phyloP scores from a whole-genome alignment of 768 basidiomycete genomes.

The Mycena vulgaris region DNA sequence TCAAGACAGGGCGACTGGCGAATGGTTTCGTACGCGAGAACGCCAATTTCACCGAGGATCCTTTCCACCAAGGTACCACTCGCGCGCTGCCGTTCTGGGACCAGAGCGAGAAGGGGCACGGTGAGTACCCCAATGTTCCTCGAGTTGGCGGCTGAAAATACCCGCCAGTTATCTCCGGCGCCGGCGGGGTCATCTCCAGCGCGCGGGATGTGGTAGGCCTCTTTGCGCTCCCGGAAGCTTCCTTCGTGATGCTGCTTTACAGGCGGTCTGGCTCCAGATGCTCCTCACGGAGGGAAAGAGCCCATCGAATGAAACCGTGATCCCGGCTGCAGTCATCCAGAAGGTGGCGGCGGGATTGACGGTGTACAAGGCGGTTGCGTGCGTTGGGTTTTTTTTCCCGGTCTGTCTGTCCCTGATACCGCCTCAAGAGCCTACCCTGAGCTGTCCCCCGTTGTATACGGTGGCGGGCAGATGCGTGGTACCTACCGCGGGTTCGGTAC shows the following conservation, averaged over 20 bases:
- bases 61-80: neutral
- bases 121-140: too few species aligned
- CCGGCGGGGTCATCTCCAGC: neutral
- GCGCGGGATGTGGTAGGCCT: neutral
- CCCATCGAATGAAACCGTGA: conserved; percentile 41
- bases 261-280: conserved; percentile 49
- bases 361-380: conserved; percentile 38
- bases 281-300: conserved; percentile 46
- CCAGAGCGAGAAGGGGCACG: too few species aligned
- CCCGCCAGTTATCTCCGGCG: too few species aligned
- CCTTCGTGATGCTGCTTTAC: neutral
- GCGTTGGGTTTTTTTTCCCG: neutral
- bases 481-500: conserved; percentile 47
- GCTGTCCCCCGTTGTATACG: conserved; percentile 43
- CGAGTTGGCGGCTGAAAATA: too few species aligned
- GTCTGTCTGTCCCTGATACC: neutral
- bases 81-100: neutral
- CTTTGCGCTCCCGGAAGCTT: neutral
- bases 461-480: conserved; percentile 41
- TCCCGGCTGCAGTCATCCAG: conserved; percentile 43
- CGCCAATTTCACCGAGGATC: neutral
- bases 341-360: conserved; percentile 45
- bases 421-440: conserved; percentile 34
- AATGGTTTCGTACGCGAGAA: conserved; percentile 36
- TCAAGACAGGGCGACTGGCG: conserved; percentile 44